Evolutionary conservation across 2,329 filamentous ascomycete species (phyloP), one percentile per base, ranked within the genome.

Genomic region (Scolecobasidium constrictum): DNA sequence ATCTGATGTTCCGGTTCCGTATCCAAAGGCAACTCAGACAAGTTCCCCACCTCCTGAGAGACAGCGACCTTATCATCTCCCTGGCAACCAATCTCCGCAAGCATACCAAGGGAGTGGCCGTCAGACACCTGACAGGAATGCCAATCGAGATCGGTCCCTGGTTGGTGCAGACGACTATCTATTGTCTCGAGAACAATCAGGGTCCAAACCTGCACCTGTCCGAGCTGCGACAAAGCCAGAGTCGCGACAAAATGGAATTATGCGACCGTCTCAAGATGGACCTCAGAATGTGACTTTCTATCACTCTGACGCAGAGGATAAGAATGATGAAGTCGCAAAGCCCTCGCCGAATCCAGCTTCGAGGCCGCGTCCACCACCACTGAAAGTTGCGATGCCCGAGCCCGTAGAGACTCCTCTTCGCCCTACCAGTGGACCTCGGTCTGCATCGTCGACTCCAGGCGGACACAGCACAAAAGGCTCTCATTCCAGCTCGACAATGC

Each of bases 391-490:
- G 11, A 23, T 33, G 28, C n/a, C 15, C 3, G 37, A 39, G 37
- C 37, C 37, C 16, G 20, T 11, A 7, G 15, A 28, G 12, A 26
- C 21, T 6, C 17, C 34, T 15, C n/a, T 34, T 13, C 19, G 19
- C 13, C 35, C 23, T 19, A 36, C 43, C 9, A 35, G 35, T 12
- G 26, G 43, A 15, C 35, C 21, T 35, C 37, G 38, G 2, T 40
- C 37, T 12, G 19, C 22, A 15, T 31, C 44, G 17, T 44, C 44
- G 26, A 46, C 52, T 4, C 55, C 57, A 4, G 51, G 56, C 33
- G 47, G 56, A 6, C 55, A 62, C n/a, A 55, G 48, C 23, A 52
- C 50, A 20, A 56, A 56, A 19, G 55, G 59, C 26, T 63, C 60
- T 1, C 53, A 57, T 19, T 49, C 51, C 3, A 62, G 58, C 43